phyloP scores from a whole-genome alignment of 768 basidiomycete genomes.

The Udeniomyces megalosporus region DNA sequence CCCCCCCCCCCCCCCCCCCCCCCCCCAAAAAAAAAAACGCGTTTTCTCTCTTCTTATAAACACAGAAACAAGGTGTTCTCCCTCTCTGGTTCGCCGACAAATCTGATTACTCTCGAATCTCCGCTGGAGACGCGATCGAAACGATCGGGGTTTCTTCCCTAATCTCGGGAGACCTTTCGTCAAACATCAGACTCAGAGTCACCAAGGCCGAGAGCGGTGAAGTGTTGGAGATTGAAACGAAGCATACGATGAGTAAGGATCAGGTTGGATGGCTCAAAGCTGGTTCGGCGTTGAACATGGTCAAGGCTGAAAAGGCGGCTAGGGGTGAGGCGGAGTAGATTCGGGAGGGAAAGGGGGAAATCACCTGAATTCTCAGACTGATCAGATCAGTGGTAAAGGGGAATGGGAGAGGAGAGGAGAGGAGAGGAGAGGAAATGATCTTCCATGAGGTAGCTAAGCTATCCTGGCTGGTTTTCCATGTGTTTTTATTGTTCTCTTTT shows the following conservation, averaged over 20 bases:
- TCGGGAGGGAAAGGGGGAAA: too few species aligned
- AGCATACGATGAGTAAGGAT: conserved; percentile 78
- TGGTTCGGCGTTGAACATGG: conserved; percentile 67
- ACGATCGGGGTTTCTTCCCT: conserved; percentile 67
- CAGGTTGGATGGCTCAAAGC: conserved; percentile 79
- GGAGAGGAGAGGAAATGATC: too few species aligned
- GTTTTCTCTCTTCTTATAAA: background rate
- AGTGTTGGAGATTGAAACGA: conserved; percentile 50
- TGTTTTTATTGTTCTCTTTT: too few species aligned
- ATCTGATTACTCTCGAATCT: conserved; percentile 66
- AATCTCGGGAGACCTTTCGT: conserved; percentile 30
- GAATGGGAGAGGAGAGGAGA: too few species aligned
- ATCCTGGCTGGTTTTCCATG: too few species aligned
- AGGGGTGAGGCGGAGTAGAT: background rate
- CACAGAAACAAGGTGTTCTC: conserved; percentile 88
- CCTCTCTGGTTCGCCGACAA: conserved; percentile 89
- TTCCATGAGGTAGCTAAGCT: too few species aligned
- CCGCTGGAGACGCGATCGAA: conserved; percentile 57
- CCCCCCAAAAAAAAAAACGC: too few species aligned
- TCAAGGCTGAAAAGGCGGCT: conserved; percentile 10
- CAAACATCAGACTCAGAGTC: conserved; percentile 40
- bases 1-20: conserved; percentile 1
- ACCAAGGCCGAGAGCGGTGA: conserved; percentile 45
- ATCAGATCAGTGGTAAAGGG: too few species aligned
- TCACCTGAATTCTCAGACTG: too few species aligned